These are phyloP conservation scores for Penicillium riverlandense DNA, from an alignment of 495 filamentous ascomycete species.

Conservation along the genomic window DNA sequence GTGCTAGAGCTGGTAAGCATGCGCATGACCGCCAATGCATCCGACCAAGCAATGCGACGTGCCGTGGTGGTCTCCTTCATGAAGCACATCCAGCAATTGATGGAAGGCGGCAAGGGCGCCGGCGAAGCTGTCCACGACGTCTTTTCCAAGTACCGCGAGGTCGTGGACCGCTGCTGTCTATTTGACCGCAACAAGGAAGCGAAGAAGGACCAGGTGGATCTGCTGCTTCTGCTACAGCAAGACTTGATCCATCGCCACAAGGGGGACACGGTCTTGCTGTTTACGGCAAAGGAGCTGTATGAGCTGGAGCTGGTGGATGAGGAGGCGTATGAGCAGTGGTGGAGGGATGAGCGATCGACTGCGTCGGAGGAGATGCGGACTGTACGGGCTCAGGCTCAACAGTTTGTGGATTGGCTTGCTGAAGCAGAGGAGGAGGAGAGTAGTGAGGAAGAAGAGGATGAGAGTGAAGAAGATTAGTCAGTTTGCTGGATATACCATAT, in stretches of 20 bases:
- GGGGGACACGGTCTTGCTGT: constrained; percentile 63
- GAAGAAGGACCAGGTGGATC: constrained; percentile 76
- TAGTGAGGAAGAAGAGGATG: constrained; percentile 64
- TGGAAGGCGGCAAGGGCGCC: constrained; percentile 50
- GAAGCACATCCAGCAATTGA: constrained; percentile 68
- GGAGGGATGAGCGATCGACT: constrained; percentile 61
- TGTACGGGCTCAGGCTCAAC: constrained; percentile 64
- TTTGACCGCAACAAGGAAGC: constrained; percentile 49
- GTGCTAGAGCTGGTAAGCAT: constrained; percentile 86
- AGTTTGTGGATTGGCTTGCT: constrained; percentile 80
- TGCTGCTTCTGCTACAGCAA: constrained; percentile 72
- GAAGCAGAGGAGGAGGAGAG: constrained; percentile 75
- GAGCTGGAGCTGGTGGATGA: constrained; percentile 81
- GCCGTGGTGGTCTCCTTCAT: constrained; percentile 81
- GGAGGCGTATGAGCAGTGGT: constrained; percentile 84
- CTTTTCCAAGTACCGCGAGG: constrained; percentile 45
- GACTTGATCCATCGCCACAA: constrained; percentile 58
- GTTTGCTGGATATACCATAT: neutral
- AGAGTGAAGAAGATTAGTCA: constrained; percentile 23
- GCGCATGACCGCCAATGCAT: constrained; percentile 81
- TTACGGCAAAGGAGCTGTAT: constrained; percentile 72
- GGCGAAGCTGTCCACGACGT: constrained; percentile 60
- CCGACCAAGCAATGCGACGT: constrained; percentile 76
- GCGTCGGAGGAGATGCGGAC: constrained; percentile 57
- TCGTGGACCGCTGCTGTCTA: constrained; percentile 47